Evolutionary conservation across 176 grass and related monocot species (phyloP), one percentile per base, ranked within the genome.

Genomic region (Paspalum notatum): DNA sequence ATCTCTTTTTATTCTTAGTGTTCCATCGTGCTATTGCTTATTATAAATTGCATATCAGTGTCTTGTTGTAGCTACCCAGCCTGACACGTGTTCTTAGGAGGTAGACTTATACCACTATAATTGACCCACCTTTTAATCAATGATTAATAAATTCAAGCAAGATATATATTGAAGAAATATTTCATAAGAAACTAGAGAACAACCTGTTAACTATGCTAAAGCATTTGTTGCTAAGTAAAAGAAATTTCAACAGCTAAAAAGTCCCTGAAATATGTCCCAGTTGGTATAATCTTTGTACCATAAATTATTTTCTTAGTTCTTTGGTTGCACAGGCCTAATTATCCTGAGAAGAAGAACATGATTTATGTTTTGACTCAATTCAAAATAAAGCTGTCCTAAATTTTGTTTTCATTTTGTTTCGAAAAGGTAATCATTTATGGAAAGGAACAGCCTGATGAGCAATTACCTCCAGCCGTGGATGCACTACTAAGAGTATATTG

Each of bases 401-500:
- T 20, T 51, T 40, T 79, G 6, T 17, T 82, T 77, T 58, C 15
- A 3, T 64, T 49, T 26, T 71, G 10, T 0, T 82, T 71, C 32
- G 32, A 43, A 45, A 90, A 90, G 82, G 77, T 90, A 57, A 76
- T 90, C 57, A 56, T 90, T 73, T 90, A 83, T 58, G 88, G 84
- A 74, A 90, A 62, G 77, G 88, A 87, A 39, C 73, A 78, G 20
- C 88, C 84, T 32, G 77, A 90, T 73, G 80, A 82, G 43, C 66
- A 26, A 77, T 44, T 87, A 71, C 68, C 73, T 83, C 78, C 84
- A 52, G 88, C 88, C 57, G 52, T 87, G 73, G 78, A 86, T 78
- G 83, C 83, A 60, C 84, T 90, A 67, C 21, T 90, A 66, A 90
- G 84, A 83, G 73, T 87, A 57, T 85, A 79, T 86, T 18, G 57